Base-by-base conservation (phyloP, 176 grass and related monocot genomes). In the Carex kokanica region DNA sequence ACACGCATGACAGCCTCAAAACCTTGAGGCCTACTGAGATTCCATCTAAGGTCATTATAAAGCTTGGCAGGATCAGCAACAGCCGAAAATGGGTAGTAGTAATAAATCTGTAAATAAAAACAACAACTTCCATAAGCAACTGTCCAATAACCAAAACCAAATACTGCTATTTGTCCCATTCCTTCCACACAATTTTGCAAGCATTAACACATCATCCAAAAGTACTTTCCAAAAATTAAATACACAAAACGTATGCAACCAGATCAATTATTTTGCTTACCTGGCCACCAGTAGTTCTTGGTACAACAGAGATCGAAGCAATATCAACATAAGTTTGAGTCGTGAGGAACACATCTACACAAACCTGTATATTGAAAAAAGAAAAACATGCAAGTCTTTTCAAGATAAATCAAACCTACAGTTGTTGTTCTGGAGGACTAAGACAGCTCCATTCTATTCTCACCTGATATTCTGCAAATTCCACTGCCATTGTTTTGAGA, bases 21-120 rank as follows among this genome's bases (percentile, higher is more conserved):
- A 83, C 94, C 94, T 88, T 94, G 91, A 66, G 94, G 91, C 69
- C 94, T 97, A 85, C 86, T 94, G 64, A 97, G 83, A 85, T 97
- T 97, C 94, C 94, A 97, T 97, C 94, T 87, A 60, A 97, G 89
- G 88, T 97, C 94, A 2, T 97, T 94, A 84, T 93, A 97, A 36
- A 97, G 89, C 60, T 94, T 97, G 13, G 91, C 88, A 53, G 88
- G 89, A 92, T 97, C 94, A 78, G 94, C 91, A 84, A 87, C 79
- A 85, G 94, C 91, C 62, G 91, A 94, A 92, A 94, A 97, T 12
- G 94, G 94, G 83, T 90, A 97, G 66, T 97, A 97, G 82, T 91
- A 93, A 89, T 97, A 94, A 38, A 97, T 88, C 94, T 94, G 89
- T 74, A 85, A 81, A 70, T 45, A 34, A 72, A 83, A 72, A 51